Percentiles rank a stretch among this genome's conserved stretches.
phyloP scores from a whole-genome alignment of 2,329 filamentous ascomycete species.

The Colletotrichum destructivum region DNA sequence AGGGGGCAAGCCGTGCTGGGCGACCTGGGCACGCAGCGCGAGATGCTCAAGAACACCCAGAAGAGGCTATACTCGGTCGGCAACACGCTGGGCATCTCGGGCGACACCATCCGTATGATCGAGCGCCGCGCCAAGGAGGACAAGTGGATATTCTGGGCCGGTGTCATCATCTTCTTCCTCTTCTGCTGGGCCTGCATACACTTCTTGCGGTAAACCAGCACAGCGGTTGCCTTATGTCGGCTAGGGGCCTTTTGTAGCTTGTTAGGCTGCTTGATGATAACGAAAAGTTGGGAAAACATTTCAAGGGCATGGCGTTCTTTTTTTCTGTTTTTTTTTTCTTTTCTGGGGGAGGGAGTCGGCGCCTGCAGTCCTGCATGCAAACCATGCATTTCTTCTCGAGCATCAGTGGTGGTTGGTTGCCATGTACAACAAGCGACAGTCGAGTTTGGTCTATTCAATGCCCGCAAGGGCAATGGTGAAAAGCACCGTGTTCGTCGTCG shows the following conservation, averaged over 20 bases:
- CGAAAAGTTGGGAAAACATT: slow-evolving; percentile 3
- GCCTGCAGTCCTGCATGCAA: slow-evolving; percentile 14
- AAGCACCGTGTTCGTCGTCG: slow-evolving; percentile 75
- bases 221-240: background rate
- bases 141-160: slow-evolving; percentile 97
- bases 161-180: slow-evolving; percentile 86
- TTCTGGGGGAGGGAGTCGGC: slow-evolving; percentile 2
- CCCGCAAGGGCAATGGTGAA: slow-evolving; percentile 79
- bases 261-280: slow-evolving; percentile 3
- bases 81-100: slow-evolving; percentile 92
- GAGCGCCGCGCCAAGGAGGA: slow-evolving; percentile 93
- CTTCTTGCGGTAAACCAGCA: slow-evolving; percentile 75
- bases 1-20: slow-evolving; percentile 90
- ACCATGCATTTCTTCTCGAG: slow-evolving; percentile 3
- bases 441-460: slow-evolving; percentile 42
- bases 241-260: background rate
- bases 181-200: slow-evolving; percentile 95
- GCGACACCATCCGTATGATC: slow-evolving; percentile 97
- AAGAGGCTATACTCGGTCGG: slow-evolving; percentile 91
- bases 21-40: slow-evolving; percentile 89
- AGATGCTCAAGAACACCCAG: slow-evolving; percentile 96
- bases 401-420: slow-evolving; percentile 1
- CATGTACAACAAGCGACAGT: slow-evolving; percentile 36
- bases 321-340: background rate
- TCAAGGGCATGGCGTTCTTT: slow-evolving; percentile 37